Conservation (phyloP, 208 protist genomes). For the Zelonia costaricensis region DNA sequence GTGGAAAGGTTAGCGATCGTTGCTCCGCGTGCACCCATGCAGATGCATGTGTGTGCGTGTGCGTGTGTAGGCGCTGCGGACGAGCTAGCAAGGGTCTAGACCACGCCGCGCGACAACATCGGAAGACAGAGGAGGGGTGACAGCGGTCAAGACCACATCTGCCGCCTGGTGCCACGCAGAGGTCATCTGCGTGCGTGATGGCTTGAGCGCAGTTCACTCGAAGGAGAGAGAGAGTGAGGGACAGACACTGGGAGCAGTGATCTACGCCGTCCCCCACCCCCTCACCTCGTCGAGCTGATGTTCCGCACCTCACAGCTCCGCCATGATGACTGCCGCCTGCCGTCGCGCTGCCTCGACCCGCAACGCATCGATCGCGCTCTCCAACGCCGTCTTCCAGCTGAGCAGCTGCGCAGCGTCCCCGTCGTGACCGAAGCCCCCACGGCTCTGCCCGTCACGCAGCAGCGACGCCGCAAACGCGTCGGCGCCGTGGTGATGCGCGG, state of each 20-base stretch:
- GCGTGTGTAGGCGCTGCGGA: no score
- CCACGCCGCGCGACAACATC: no score
- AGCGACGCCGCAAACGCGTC: conserved; percentile 20
- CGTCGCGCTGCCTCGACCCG: conserved; percentile 45
- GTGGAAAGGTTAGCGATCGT: no score
- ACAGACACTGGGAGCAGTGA: background rate
- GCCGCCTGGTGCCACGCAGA: no score
- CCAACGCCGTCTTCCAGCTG: conserved; percentile 39
- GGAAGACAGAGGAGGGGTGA: no score
- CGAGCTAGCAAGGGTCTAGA: no score
- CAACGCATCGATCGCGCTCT: conserved; percentile 57
- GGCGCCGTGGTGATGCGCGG: background rate
- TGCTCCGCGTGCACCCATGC: no score
- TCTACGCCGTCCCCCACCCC: background rate
- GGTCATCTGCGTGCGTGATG: no score
- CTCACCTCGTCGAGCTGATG: background rate
- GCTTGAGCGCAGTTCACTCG: no score
- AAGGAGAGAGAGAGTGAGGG: no score
- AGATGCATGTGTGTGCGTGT: no score
- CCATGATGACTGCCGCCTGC: conserved; percentile 47
- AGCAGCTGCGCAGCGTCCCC: conserved; percentile 53
- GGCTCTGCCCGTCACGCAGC: conserved; percentile 35
- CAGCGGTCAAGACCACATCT: no score
- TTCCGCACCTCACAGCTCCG: conserved; percentile 26
- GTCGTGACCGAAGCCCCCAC: conserved; percentile 42